A percentile compares a stretch with the other conserved stretches of the same genome.
Conservation (phyloP, 169 alveolate species). For the Blepharisma undulans region DNA sequence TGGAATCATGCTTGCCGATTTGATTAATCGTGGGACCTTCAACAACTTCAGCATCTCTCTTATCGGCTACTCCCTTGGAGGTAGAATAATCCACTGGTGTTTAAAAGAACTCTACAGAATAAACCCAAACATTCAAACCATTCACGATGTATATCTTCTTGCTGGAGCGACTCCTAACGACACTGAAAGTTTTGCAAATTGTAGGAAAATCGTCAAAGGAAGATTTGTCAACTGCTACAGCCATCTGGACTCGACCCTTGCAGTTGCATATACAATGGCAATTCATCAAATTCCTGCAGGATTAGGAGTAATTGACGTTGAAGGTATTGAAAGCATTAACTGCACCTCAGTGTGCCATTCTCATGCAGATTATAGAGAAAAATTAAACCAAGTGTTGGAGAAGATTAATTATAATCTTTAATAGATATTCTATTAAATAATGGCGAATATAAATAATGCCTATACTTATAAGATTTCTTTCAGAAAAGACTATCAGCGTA, state of each 20-base stretch:
- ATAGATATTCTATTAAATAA: background rate
- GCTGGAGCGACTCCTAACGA: constrained; percentile 25
- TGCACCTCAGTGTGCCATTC: background rate
- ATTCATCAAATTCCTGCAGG: background rate
- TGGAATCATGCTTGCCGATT: constrained; percentile 13
- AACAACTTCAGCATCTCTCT: background rate
- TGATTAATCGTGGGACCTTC: background rate
- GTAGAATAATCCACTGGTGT: background rate
- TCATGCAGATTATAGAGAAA: background rate
- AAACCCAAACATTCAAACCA: background rate
- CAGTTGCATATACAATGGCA: background rate
- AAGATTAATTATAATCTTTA: background rate
- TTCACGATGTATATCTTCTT: background rate
- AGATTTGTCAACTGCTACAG: constrained; percentile 3
- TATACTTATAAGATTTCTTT: background rate
- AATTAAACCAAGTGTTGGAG: background rate
- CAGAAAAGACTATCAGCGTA: background rate
- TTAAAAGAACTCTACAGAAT: background rate
- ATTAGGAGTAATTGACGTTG: background rate
- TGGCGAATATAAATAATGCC: background rate
- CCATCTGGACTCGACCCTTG: background rate
- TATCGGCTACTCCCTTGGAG: constrained; percentile 23
- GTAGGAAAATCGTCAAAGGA: background rate
- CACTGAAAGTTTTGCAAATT: background rate
- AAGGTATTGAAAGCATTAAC: constrained; percentile 9